These are phyloP conservation scores for Teunomyces stri DNA, from an alignment of 805 yeast genomes.

Conservation along the genomic window DNA sequence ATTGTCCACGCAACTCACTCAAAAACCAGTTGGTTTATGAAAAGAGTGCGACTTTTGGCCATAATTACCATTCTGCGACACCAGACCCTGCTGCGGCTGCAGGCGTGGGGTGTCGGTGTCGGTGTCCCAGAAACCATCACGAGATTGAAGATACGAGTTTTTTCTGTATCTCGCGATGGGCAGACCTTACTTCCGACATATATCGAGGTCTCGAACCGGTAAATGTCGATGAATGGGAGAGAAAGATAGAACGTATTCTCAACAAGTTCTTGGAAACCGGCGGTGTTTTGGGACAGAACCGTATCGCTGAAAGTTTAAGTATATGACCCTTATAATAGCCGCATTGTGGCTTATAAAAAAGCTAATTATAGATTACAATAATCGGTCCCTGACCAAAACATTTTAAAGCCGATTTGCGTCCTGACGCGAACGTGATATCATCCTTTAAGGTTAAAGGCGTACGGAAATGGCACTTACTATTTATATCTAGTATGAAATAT, in stretches of 20 bases:
- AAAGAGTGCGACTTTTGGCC: not conserved
- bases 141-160: constrained; percentile 19
- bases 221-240: constrained; percentile 18
- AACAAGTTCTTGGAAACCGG: constrained; percentile 9
- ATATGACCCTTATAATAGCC: not conserved
- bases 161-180: constrained; percentile 18
- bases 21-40: constrained; percentile 44
- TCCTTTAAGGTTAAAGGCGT: too few species aligned
- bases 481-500: too few species aligned
- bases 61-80: constrained; percentile 9
- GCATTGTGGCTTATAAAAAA: too few species aligned
- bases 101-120: constrained; percentile 84
- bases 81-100: constrained; percentile 26
- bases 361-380: too few species aligned
- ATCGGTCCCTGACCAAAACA: too few species aligned
- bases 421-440: too few species aligned
- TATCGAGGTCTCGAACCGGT: constrained; percentile 10
- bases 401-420: too few species aligned
- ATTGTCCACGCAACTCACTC: constrained; percentile 68
- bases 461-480: too few species aligned
- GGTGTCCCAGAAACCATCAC: constrained; percentile 51
- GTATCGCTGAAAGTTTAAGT: not conserved
- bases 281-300: constrained; percentile 9
- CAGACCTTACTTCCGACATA: constrained; percentile 16
- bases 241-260: constrained; percentile 10